Percentiles rank a stretch among this genome's conserved stretches.
These are phyloP conservation scores for Avena atlantica DNA, from an alignment of 176 grass and related monocot species.

Conservation along the genomic window DNA sequence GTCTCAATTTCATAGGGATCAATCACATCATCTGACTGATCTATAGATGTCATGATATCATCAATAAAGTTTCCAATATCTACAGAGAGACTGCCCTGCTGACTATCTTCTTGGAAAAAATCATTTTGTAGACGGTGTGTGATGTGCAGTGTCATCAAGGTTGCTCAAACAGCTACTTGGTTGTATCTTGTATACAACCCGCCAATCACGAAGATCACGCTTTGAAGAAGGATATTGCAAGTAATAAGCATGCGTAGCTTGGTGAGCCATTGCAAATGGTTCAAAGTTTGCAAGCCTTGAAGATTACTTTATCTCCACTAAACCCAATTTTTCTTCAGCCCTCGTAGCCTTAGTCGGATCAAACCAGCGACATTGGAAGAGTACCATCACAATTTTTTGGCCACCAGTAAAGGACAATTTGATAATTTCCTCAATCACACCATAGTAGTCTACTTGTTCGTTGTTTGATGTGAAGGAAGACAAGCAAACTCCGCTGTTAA, in stretches of 20 bases:
- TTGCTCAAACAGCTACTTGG: background rate
- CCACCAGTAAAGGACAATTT: conserved; percentile 16
- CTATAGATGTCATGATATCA: background rate
- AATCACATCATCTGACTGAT: background rate
- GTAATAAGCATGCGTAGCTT: conserved; percentile 25
- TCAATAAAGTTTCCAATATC: background rate
- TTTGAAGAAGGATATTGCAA: background rate
- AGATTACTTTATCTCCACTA: background rate
- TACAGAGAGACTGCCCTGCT: background rate
- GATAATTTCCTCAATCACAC: conserved; percentile 36
- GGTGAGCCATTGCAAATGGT: conserved; percentile 42
- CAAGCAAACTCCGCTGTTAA: background rate
- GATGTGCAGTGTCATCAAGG: background rate
- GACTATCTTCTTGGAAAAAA: background rate
- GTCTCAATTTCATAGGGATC: background rate
- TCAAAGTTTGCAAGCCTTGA: conserved; percentile 25
- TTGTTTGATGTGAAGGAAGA: conserved; percentile 25
- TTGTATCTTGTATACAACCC: conserved; percentile 14
- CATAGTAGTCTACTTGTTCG: conserved; percentile 23
- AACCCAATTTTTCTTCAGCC: background rate
- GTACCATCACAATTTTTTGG: background rate
- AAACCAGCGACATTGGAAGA: conserved; percentile 6
- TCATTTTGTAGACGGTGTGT: background rate
- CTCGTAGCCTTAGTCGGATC: background rate
- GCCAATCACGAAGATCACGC: conserved; percentile 1